These are phyloP conservation scores for Aspergillus ostianus DNA, from an alignment of 495 filamentous ascomycete species.

Conservation along the genomic window DNA sequence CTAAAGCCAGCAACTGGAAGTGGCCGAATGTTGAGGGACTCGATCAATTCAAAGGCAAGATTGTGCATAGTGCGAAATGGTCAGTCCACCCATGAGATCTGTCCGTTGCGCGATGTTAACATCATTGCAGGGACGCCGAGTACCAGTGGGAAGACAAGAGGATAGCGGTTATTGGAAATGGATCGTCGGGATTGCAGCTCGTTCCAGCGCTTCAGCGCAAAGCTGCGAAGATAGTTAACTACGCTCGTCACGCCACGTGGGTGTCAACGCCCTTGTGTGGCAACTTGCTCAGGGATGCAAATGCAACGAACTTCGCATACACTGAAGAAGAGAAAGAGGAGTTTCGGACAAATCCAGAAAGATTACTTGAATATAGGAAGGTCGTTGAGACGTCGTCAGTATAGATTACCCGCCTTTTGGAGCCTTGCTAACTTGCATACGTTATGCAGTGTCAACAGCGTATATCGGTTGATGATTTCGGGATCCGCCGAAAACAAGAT, in stretches of 20 bases:
- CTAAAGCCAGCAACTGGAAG: slow-evolving; percentile 25
- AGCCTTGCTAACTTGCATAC: background rate
- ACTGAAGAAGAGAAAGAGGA: slow-evolving; percentile 26
- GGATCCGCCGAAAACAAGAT: slow-evolving; percentile 9
- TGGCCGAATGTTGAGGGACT: slow-evolving; percentile 47
- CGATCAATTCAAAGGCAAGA: slow-evolving; percentile 38
- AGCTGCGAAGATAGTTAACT: slow-evolving; percentile 7
- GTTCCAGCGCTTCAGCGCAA: slow-evolving; percentile 37
- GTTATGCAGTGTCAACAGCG: slow-evolving; percentile 8
- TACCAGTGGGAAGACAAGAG: slow-evolving; percentile 40
- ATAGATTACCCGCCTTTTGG: background rate
- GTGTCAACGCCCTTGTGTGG: slow-evolving; percentile 19
- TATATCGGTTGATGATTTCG: slow-evolving; percentile 14
- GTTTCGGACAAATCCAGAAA: slow-evolving; percentile 12
- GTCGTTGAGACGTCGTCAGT: slow-evolving; percentile 3
- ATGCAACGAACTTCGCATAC: slow-evolving; percentile 27
- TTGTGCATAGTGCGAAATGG: slow-evolving; percentile 47
- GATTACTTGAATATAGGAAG: slow-evolving; percentile 5
- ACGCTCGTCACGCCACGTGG: slow-evolving; percentile 6
- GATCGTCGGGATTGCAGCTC: slow-evolving; percentile 43
- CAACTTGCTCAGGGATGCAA: slow-evolving; percentile 21
- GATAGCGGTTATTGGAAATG: slow-evolving; percentile 46
- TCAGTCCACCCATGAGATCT: background rate
- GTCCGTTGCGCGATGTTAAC: no score
- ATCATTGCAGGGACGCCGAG: slow-evolving; percentile 17